phyloP scores from a whole-genome alignment of 2,329 filamentous ascomycete genomes.

The Pseudogymnoascus destructans region DNA sequence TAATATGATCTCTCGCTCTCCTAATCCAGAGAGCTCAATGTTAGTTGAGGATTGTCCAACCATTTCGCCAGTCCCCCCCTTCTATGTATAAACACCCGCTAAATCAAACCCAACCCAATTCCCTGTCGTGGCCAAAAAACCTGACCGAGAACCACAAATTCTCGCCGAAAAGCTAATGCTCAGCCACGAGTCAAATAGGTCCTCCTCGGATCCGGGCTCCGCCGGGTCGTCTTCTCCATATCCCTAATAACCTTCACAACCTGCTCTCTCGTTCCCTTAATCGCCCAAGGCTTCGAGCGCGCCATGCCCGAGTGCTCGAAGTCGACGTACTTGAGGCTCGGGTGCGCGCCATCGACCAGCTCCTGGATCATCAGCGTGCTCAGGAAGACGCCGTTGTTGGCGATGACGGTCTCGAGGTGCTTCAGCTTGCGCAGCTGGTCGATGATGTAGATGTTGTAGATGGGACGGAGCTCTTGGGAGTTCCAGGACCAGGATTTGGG shows the following conservation, averaged over 20 bases:
- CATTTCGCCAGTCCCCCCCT: not conserved
- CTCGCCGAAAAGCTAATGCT: not conserved
- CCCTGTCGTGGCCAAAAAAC: not conserved
- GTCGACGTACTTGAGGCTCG: constrained; percentile 13
- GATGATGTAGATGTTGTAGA: constrained; percentile 16
- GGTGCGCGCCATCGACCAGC: constrained; percentile 2
- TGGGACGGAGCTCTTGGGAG: constrained; percentile 6
- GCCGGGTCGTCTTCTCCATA: constrained; percentile 5
- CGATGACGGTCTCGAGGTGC: constrained; percentile 14
- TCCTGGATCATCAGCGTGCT: constrained; percentile 11
- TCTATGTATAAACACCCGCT: not conserved
- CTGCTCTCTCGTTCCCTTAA: constrained; percentile 14
- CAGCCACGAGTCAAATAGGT: not conserved
- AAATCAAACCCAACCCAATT: not conserved
- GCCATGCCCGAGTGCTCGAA: constrained; percentile 17
- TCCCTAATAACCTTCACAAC: constrained; percentile 12
- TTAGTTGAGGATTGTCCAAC: not conserved
- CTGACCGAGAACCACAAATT: not conserved
- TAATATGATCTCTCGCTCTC: not conserved
- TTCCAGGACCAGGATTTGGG: constrained; percentile 14
- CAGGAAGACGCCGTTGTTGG: constrained; percentile 14
- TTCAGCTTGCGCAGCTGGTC: constrained; percentile 11
- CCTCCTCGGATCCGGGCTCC: not conserved
- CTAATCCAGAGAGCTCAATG: not conserved
- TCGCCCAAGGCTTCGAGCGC: constrained; percentile 15